Percentiles rank a stretch among this genome's conserved stretches.
phyloP scores from a whole-genome alignment of 805 yeast genomes.

The Sporopachydermia quercuum region DNA sequence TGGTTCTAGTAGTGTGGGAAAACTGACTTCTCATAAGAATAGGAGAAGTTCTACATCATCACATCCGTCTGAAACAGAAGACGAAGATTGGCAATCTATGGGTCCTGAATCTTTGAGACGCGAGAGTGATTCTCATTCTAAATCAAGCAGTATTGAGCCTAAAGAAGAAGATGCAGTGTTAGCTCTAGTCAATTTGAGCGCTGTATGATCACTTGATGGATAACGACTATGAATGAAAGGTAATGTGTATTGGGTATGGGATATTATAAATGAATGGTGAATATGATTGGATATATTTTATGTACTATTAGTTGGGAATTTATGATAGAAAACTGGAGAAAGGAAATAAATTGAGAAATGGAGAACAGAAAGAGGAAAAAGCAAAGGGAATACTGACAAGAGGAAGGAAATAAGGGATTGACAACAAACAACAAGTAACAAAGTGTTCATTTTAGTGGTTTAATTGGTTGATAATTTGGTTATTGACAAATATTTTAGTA shows the following conservation, averaged over 20 bases:
- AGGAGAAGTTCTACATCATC: slow-evolving; percentile 2
- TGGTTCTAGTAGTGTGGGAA: slow-evolving; percentile 2
- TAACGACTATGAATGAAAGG: too few relatives aligned
- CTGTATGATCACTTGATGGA: slow-evolving; percentile 6
- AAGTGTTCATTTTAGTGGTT: too few relatives aligned
- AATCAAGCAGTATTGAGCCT: slow-evolving; percentile 15
- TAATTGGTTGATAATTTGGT: too few relatives aligned
- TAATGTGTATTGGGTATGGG: too few relatives aligned
- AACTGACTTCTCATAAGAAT: background rate
- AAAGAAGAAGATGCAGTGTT: slow-evolving; percentile 44
- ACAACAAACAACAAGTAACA: background rate
- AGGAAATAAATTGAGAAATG: background rate
- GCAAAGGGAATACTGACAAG: background rate
- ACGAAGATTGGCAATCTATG: slow-evolving; percentile 90
- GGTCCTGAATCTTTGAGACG: slow-evolving; percentile 60
- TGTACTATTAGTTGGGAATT: too few relatives aligned
- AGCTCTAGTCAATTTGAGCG: slow-evolving; percentile 46
- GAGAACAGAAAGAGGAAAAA: background rate
- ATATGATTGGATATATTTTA: too few relatives aligned
- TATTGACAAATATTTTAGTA: too few relatives aligned
- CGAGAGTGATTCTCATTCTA: slow-evolving; percentile 8
- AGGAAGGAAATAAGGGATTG: background rate
- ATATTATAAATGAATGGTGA: too few relatives aligned
- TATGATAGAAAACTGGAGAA: background rate
- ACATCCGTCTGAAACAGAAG: slow-evolving; percentile 66